phyloP scores from a whole-genome alignment of 2,329 filamentous ascomycete genomes.

The Sporothrix luriei region DNA sequence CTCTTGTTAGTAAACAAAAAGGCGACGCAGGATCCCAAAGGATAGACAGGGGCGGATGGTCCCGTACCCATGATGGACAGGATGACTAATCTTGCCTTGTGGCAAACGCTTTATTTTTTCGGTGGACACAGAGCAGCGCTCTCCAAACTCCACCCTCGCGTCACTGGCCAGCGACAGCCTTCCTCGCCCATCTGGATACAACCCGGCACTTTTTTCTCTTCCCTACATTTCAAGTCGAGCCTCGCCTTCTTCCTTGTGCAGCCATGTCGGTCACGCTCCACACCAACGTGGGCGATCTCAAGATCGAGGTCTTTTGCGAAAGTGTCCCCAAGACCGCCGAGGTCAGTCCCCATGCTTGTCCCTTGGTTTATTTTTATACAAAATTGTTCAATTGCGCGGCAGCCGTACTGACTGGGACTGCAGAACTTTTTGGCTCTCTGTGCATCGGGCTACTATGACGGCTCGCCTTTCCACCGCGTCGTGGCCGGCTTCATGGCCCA shows the following conservation, averaged over 20 bases:
- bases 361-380: not conserved
- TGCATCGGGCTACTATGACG: constrained; percentile 75
- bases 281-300: constrained; percentile 86
- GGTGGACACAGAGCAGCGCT: too few species aligned
- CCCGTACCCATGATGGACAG: not conserved
- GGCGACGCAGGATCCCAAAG: not conserved
- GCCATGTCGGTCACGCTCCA: constrained; percentile 73
- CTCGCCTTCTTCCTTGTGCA: not conserved
- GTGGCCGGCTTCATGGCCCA: constrained; percentile 83
- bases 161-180: not conserved
- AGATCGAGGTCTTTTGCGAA: constrained; percentile 95
- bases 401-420: not conserved
- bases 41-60: not conserved
- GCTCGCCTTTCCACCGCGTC: constrained; percentile 75
- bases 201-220: not conserved
- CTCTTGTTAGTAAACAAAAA: constrained; percentile 11
- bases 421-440: constrained; percentile 88
- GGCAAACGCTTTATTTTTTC: not conserved
- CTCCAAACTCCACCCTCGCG: not conserved
- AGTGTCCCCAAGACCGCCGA: constrained; percentile 90
- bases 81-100: not conserved
- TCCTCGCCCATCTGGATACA: not conserved
- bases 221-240: not conserved
- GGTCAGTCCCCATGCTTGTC: constrained; percentile 48
- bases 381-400: too few species aligned